Base-by-base conservation (phyloP, 371 early-diverging fungal genomes). In the Catenaria anguillulae region DNA sequence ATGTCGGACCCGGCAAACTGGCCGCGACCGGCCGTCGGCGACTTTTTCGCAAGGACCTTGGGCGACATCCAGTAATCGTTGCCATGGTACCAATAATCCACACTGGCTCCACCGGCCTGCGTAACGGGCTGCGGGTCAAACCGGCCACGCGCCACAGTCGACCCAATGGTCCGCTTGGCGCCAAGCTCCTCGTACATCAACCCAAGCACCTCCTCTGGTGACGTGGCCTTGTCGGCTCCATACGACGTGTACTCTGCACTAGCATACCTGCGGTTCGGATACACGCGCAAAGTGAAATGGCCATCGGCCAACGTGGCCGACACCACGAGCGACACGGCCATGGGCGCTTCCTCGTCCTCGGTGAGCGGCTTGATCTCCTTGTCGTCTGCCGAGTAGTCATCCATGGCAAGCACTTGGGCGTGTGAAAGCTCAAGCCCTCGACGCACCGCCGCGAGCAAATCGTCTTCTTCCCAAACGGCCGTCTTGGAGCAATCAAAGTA, bases 191-290 rank as follows among this genome's bases (percentile, higher is more conserved):
- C 55, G 36, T 2, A 15, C 6, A 55, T 4, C 10, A 55, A 24
- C 17, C 55, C 55, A 4, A 55, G 55, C 34, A 55, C 36, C 55
- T 55, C 55, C 55, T 55, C 55, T 10, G 55, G 34, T 23, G 55
- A 10, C 3, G 45, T 43, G 10, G 3, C 21, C 26, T 6, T 55
- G 36, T 19, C 34, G 55, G 8, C 36, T 19, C 17, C 29, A 29
- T 55, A 55, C 55, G 55, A 55, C 36, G 55, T 10, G 55, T 34
- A 36, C 36, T 55, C 55, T 15, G 55, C 55, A 2, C 29, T 19
- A 15, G 36, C 36, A 29, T 55, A 55, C 21, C 36, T 29, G 34
- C 13, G 34, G 29, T 10, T 19, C 55, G 55, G 55, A 29, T 55
- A 55, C 19, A 29, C 23, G 55, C 55, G 55, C 33, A 55, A 3